Evolutionary conservation across 1,284 basidiomycete species (phyloP).

Genomic region (Microbotryum scabiosae): DNA sequence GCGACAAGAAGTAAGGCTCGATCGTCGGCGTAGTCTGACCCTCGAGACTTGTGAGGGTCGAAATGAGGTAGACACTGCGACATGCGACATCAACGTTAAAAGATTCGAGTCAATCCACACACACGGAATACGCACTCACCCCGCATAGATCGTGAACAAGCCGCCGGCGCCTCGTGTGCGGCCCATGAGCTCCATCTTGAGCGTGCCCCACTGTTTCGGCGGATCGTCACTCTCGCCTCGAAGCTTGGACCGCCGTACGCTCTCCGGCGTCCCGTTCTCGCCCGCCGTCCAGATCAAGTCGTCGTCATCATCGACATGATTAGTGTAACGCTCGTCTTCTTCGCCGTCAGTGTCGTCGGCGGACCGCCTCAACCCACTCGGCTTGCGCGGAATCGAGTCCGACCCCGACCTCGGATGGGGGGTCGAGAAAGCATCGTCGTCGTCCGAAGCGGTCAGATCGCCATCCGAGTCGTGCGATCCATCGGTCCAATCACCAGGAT

Average conservation of each 20-base stretch:
- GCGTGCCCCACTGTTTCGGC: constrained; percentile 28
- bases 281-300: constrained; percentile 5
- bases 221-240: background rate
- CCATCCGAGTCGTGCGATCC: constrained; percentile 20
- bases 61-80: constrained; percentile 27
- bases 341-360: background rate
- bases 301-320: background rate
- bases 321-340: background rate
- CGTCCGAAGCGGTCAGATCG: background rate
- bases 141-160: constrained; percentile 24
- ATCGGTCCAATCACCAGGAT: background rate
- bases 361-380: background rate
- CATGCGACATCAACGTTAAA: too few relatives aligned
- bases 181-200: constrained; percentile 30
- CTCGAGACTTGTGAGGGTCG: constrained; percentile 31
- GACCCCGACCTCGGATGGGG: too few relatives aligned
- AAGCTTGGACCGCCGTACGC: background rate
- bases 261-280: background rate
- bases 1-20: constrained; percentile 36
- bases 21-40: constrained; percentile 34
- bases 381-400: background rate
- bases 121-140: constrained; percentile 6
- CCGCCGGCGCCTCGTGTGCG: constrained; percentile 21
- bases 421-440: background rate
- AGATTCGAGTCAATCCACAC: too few relatives aligned